These are phyloP conservation scores for Mortierella sp. DNA, from an alignment of 371 early-diverging fungal genomes.

Conservation along the genomic window DNA sequence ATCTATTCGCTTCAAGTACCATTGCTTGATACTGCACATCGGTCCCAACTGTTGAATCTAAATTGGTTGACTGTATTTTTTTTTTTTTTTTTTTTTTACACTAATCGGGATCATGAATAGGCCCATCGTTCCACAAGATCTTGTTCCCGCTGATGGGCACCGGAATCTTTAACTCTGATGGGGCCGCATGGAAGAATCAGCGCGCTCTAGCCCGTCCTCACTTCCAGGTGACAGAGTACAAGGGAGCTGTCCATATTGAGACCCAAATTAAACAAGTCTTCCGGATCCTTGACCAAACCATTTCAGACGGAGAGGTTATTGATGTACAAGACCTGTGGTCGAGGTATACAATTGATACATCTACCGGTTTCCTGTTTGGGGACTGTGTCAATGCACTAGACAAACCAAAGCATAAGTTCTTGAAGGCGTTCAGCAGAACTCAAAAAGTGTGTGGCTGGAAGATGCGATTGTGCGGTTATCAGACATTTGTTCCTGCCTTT, in stretches of 20 bases:
- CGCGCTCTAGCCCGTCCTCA: constrained; percentile 51
- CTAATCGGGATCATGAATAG: constrained; percentile 2
- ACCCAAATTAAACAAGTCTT: constrained; percentile 53
- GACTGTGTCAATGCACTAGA: constrained; percentile 43
- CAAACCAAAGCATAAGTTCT: constrained; percentile 40
- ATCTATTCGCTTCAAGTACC: too few species aligned
- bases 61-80: background rate
- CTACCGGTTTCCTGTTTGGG: constrained; percentile 50
- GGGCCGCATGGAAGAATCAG: constrained; percentile 53
- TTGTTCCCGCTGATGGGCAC: constrained; percentile 52
- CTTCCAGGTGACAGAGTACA: constrained; percentile 54
- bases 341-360: constrained; percentile 49
- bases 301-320: constrained; percentile 29
- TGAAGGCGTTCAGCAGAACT: constrained; percentile 46
- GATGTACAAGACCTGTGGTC: constrained; percentile 54
- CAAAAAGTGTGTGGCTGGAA: constrained; percentile 52
- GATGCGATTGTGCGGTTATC: constrained; percentile 52
- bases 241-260: constrained; percentile 53
- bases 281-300: constrained; percentile 38
- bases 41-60: too few species aligned
- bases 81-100: background rate
- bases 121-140: constrained; percentile 42
- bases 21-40: too few species aligned
- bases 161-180: constrained; percentile 53
- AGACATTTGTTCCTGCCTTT: constrained; percentile 20